phyloP scores from a whole-genome alignment of 768 basidiomycete species.

The Hortiboletus flavorubellus region DNA sequence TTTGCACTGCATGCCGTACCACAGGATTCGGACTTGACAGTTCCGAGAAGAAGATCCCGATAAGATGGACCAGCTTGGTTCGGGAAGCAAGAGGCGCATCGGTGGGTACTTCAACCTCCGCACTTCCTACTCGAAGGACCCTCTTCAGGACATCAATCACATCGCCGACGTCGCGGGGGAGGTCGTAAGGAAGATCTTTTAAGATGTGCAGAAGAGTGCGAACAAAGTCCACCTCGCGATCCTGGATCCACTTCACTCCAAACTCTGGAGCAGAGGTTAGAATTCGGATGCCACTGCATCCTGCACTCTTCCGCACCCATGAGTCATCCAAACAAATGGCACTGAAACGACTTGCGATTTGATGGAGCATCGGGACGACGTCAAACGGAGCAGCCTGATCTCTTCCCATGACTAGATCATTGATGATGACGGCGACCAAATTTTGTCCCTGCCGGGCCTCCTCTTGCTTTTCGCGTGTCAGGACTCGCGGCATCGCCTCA shows the following conservation, averaged over 20 bases:
- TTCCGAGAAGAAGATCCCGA: constrained; percentile 85
- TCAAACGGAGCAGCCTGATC: constrained; percentile 51
- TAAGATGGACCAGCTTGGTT: constrained; percentile 62
- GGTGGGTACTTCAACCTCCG: constrained; percentile 42
- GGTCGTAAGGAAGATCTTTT: constrained; percentile 90
- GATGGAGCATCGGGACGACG: constrained; percentile 67
- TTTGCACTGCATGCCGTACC: constrained; percentile 81
- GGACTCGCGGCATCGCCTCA: constrained; percentile 74
- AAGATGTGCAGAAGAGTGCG: constrained; percentile 88
- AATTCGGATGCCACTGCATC: constrained; percentile 80
- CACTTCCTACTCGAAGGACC: constrained; percentile 60
- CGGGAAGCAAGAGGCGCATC: constrained; percentile 44
- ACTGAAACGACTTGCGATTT: constrained; percentile 78
- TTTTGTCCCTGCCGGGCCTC: constrained; percentile 59
- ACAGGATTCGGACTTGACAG: constrained; percentile 82
- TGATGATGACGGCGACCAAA: constrained; percentile 59
- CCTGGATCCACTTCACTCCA: constrained; percentile 74
- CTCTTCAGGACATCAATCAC: constrained; percentile 73
- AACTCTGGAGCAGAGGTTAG: constrained; percentile 70
- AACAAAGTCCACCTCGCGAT: constrained; percentile 86
- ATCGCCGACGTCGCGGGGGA: constrained; percentile 76
- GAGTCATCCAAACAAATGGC: constrained; percentile 88
- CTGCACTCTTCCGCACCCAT: constrained; percentile 88
- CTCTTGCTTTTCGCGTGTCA: constrained; percentile 62
- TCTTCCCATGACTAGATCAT: constrained; percentile 60